Evolutionary conservation across 2,329 filamentous ascomycete species (phyloP).

Genomic region (Arthrobotrys musiformis): DNA sequence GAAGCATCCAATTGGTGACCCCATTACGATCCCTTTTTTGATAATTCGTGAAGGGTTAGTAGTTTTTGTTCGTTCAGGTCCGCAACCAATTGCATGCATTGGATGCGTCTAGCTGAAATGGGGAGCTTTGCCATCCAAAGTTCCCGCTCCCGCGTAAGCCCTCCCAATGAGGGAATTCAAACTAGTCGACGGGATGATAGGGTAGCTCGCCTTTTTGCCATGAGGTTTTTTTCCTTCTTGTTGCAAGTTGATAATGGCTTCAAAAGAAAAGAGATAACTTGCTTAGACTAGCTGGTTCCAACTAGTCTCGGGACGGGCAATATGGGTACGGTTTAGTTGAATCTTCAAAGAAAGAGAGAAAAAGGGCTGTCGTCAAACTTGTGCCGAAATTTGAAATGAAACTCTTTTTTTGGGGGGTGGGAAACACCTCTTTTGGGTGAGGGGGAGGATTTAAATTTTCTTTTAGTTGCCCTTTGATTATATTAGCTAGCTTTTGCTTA

Average conservation of each 20-base stretch:
- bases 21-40: neutral
- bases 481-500: neutral
- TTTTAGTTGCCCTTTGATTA: neutral
- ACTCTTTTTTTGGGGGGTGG: constrained; percentile 14
- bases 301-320: constrained; percentile 2
- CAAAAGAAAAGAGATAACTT: too few species aligned
- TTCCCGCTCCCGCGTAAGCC: constrained; percentile 51
- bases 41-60: constrained; percentile 15
- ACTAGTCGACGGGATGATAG: constrained; percentile 38
- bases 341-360: neutral
- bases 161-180: constrained; percentile 20
- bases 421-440: neutral
- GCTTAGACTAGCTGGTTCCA: neutral
- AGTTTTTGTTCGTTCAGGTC: constrained; percentile 19
- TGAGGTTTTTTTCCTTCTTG: constrained; percentile 10
- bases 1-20: constrained; percentile 8
- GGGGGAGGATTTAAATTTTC: neutral
- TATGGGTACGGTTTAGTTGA: neutral
- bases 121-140: constrained; percentile 33
- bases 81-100: constrained; percentile 39
- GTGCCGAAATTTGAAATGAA: constrained; percentile 40
- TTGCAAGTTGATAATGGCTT: too few species aligned
- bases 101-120: constrained; percentile 3
- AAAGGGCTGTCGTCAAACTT: constrained; percentile 21
- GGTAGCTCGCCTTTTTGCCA: constrained; percentile 43